Evolutionary conservation across 1,284 basidiomycete genomes (phyloP), one percentile per base, ranked within the genome.

Genomic region (Sanghuangporus baumii): DNA sequence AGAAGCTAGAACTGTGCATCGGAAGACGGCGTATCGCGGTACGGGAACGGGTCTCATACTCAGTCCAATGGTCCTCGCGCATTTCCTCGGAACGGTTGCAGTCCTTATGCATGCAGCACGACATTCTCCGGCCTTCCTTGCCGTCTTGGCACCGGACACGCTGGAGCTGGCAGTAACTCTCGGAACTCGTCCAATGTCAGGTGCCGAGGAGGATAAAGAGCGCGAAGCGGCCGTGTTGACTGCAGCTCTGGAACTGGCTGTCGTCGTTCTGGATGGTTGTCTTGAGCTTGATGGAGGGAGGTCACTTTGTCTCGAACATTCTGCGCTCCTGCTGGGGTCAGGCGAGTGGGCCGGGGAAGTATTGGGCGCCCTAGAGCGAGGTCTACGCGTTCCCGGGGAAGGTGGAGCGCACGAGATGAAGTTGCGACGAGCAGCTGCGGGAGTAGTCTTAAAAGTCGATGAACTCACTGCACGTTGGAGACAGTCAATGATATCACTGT

Each of bases 71-170:
- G 81, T 91, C 1, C 79, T 97, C 16, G 79, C 87, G 23, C 87
- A 90, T 61, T 85, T 93, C 61, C 75, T 98, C 59, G 80, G 83
- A 58, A 90, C 94, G 0, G 75, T 96, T 8, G 82, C 86, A 0
- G 81, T 98, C n/a, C 79, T 98, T 34, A 80, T 91, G 3, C 89
- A 97, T 70, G 88, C 92, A 0, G 85, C 89, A 0, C 82, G 88
- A 63, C 87, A 93, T 68, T 87, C 93, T 18, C 80, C 86, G 0
- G 84, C 89, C 65, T 97, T 91, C 86, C 76, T 93, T 38, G 81
- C 85, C 4, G 79, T 96, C 11, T 77, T 96, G 46, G 91, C 86
- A 0, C 93, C 94, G 0, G 87, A 91, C 65, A 78, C 88, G 3
- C 74, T 97, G 52, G 92, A 96, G 71, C 80, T 98, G 8, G 91